Evolutionary conservation across 352 stramenopile genomes (phyloP).

Genomic region (Pythium coloratum): DNA sequence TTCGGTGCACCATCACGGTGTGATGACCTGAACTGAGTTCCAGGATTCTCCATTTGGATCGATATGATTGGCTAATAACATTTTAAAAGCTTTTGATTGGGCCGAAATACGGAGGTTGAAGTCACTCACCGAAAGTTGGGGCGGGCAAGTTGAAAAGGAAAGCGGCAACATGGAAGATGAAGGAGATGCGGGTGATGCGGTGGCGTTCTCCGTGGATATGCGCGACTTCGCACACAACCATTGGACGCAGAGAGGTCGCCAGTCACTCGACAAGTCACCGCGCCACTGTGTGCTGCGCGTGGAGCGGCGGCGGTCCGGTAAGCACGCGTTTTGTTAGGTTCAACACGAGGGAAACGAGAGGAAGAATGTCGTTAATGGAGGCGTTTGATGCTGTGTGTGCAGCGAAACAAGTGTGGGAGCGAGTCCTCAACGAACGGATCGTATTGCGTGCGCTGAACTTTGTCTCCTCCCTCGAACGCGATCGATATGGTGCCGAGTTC

Average conservation of each 20-base stretch:
- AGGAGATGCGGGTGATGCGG: conserved; percentile 9
- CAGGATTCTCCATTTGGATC: background rate
- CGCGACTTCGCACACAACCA: background rate
- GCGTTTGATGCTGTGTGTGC: background rate
- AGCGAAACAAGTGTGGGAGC: conserved; percentile 10
- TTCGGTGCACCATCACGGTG: no score
- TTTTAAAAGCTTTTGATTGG: conserved; percentile 4
- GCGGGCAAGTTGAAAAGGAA: conserved; percentile 1
- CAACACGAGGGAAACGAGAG: background rate
- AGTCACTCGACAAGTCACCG: background rate
- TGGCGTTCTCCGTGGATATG: conserved; percentile 18
- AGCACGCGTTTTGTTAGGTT: background rate
- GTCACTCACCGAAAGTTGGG: background rate
- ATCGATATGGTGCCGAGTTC: conserved; percentile 12
- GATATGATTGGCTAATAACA: background rate
- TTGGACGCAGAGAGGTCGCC: background rate
- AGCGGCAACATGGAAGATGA: background rate
- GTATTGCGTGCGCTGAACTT: conserved; percentile 8
- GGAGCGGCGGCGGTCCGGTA: conserved; percentile 17
- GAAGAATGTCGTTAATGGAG: background rate
- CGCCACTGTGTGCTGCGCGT: conserved; percentile 18
- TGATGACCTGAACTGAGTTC: no score
- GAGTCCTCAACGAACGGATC: background rate
- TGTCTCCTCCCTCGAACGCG: conserved; percentile 13
- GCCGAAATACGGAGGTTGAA: conserved; percentile 8